Conservation (phyloP, 2,329 filamentous ascomycete genomes). For the Claviceps maximensis region DNA sequence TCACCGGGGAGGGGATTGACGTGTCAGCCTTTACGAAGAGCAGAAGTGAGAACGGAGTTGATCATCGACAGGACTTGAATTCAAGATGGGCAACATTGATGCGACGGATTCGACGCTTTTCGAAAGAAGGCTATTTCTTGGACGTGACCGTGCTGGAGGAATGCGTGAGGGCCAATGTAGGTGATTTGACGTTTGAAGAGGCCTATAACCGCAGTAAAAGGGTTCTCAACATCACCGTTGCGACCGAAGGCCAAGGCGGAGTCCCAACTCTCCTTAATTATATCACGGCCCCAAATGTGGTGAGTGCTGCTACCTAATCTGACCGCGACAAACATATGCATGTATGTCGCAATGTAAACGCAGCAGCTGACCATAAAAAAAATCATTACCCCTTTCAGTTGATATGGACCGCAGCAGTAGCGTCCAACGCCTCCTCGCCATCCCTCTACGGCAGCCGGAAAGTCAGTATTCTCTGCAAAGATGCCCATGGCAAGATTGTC, state of each 20-base stretch:
- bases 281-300: slow-evolving; percentile 82
- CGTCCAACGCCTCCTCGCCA: slow-evolving; percentile 55
- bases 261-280: slow-evolving; percentile 83
- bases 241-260: slow-evolving; percentile 58
- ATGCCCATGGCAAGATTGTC: slow-evolving; percentile 56
- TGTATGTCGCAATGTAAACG: background rate
- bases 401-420: slow-evolving; percentile 67
- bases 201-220: slow-evolving; percentile 76
- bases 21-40: slow-evolving; percentile 57
- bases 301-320: slow-evolving; percentile 31
- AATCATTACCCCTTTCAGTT: slow-evolving; percentile 32
- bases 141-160: slow-evolving; percentile 73
- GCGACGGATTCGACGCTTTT: slow-evolving; percentile 55
- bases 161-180: slow-evolving; percentile 73
- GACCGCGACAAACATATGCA: background rate
- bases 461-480: slow-evolving; percentile 61
- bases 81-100: slow-evolving; percentile 45
- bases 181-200: slow-evolving; percentile 85
- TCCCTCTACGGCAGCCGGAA: slow-evolving; percentile 53
- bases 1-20: slow-evolving; percentile 71
- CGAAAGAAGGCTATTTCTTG: slow-evolving; percentile 67
- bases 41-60: slow-evolving; percentile 17
- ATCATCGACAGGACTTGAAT: slow-evolving; percentile 24
- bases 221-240: slow-evolving; percentile 83
- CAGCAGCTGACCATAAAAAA: background rate